Conservation (phyloP, 2,329 filamentous ascomycete species). For the Rutstroemia sp. region DNA sequence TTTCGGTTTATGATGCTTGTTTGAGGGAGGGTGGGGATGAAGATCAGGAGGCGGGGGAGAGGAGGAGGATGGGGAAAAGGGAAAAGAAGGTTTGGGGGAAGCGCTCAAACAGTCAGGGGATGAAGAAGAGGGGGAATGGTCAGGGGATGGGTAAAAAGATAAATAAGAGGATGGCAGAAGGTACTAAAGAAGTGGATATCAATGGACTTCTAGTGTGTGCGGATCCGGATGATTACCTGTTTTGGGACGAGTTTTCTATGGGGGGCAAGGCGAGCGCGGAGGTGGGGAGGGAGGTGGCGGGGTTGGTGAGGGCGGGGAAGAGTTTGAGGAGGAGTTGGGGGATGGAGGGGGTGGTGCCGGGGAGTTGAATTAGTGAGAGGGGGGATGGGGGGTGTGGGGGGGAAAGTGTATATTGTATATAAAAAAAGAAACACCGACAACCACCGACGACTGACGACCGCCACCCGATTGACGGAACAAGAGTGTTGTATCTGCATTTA, state of each 20-base stretch:
- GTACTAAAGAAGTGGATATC: constrained; percentile 8
- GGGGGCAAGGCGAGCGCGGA: constrained; percentile 31
- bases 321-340: neutral
- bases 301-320: constrained; percentile 12
- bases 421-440: too few species aligned
- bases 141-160: too few species aligned
- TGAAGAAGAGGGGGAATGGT: too few species aligned
- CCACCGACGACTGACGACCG: too few species aligned
- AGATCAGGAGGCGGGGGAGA: too few species aligned
- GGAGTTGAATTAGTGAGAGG: neutral
- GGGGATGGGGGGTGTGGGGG: too few species aligned
- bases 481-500: too few species aligned
- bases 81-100: too few species aligned
- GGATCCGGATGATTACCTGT: constrained; percentile 38
- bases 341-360: neutral
- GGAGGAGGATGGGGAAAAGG: neutral
- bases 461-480: too few species aligned
- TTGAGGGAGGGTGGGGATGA: constrained; percentile 14
- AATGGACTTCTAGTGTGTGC: constrained; percentile 32
- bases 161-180: too few species aligned
- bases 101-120: too few species aligned
- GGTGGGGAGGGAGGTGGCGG: constrained; percentile 28
- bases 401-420: too few species aligned
- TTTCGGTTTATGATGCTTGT: constrained; percentile 20
- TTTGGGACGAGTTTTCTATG: constrained; percentile 44